phyloP scores from a whole-genome alignment of 306 rosid genomes.

The Cucumis hystrix region DNA sequence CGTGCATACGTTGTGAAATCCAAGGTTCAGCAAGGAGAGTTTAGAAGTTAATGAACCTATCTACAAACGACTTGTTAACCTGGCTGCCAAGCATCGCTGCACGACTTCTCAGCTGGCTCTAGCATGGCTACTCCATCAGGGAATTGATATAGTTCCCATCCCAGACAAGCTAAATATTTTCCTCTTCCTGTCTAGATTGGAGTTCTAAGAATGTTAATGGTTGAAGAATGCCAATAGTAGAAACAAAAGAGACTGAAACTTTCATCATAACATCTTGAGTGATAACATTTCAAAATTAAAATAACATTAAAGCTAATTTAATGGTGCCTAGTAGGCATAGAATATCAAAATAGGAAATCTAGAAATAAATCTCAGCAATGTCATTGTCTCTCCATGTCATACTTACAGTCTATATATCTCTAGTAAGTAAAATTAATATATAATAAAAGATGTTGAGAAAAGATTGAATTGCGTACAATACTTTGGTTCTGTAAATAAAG shows the following conservation, averaged over 20 bases:
- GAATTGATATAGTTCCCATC: slow-evolving; percentile 39
- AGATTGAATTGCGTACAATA: background rate
- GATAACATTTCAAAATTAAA: background rate
- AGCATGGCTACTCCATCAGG: slow-evolving; percentile 63
- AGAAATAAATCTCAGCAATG: background rate
- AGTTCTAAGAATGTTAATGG: background rate
- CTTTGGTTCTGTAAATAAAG: background rate
- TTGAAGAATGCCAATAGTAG: background rate
- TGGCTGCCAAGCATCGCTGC: slow-evolving; percentile 28
- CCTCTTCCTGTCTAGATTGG: background rate
- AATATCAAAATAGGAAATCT: background rate
- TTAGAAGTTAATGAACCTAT: slow-evolving; percentile 31
- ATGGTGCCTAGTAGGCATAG: background rate
- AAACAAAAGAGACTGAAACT: background rate
- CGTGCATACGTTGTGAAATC: slow-evolving; percentile 9
- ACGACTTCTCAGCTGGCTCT: slow-evolving; percentile 48
- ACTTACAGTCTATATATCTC: background rate
- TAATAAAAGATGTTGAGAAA: background rate
- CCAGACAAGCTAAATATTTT: slow-evolving; percentile 16
- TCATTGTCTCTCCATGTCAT: background rate
- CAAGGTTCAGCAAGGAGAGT: slow-evolving; percentile 42
- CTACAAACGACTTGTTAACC: slow-evolving; percentile 25
- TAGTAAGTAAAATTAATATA: background rate
- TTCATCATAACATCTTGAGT: background rate
- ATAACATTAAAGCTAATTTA: background rate